Percentiles rank a stretch among this genome's conserved stretches.
Evolutionary conservation across 2,329 filamentous ascomycete species (phyloP).

Genomic region (Blastomyces parvus): DNA sequence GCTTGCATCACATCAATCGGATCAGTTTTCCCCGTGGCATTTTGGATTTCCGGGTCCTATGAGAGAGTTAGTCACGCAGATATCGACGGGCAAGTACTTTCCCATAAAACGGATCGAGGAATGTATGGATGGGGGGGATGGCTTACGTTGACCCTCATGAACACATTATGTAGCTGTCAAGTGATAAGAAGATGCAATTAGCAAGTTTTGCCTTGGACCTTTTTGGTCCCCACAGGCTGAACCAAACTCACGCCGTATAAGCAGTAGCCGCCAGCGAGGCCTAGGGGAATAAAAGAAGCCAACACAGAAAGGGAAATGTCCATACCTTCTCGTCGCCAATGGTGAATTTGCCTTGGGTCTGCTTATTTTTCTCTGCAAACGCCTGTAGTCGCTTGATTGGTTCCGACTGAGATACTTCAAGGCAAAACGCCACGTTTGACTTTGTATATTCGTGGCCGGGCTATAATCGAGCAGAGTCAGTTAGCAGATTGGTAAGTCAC

Average conservation of each 20-base stretch:
- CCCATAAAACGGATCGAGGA: not conserved
- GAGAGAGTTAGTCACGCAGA: not conserved
- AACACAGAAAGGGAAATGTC: conserved; percentile 6
- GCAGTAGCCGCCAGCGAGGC: not conserved
- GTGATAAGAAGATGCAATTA: conserved; percentile 1
- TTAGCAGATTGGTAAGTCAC: not conserved
- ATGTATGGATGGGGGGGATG: not conserved
- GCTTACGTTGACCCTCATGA: conserved; percentile 76
- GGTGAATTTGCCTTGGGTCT: conserved; percentile 92
- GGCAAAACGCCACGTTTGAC: conserved; percentile 79
- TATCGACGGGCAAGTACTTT: not conserved
- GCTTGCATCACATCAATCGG: conserved; percentile 76
- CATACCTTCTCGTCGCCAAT: conserved; percentile 91
- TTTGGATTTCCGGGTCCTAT: conserved; percentile 73
- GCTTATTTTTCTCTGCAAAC: conserved; percentile 67
- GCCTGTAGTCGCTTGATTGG: conserved; percentile 65
- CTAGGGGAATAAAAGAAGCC: conserved; percentile 1
- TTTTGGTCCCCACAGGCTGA: conserved; percentile 6
- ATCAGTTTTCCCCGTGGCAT: conserved; percentile 69
- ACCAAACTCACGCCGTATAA: not conserved
- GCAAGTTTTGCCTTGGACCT: conserved; percentile 5
- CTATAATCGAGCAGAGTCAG: conserved; percentile 35
- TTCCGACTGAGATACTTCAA: conserved; percentile 64
- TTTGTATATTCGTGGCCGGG: conserved; percentile 99
- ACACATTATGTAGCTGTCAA: conserved; percentile 76